Evolutionary conservation across 371 early-diverging fungal genomes (phyloP).

Genomic region (Chytridium lagenaria): DNA sequence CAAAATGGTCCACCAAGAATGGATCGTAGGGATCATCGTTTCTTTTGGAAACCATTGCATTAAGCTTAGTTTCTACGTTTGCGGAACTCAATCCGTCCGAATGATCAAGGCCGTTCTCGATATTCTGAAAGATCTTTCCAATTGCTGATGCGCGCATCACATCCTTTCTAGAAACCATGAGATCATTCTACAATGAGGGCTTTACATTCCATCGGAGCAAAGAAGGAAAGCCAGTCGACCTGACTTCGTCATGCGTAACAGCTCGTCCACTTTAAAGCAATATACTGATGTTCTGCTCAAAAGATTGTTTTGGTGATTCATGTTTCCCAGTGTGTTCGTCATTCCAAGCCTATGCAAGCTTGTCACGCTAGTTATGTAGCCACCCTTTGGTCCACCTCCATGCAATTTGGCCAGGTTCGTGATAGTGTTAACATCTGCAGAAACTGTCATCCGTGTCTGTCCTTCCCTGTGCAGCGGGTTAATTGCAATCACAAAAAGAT

Average conservation of each 20-base stretch:
- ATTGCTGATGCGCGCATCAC: slow-evolving; percentile 20
- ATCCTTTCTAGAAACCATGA: slow-evolving; percentile 20
- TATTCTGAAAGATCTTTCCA: slow-evolving; percentile 17
- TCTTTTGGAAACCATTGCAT: neutral
- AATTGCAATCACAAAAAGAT: neutral
- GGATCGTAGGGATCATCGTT: neutral
- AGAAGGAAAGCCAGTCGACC: slow-evolving; percentile 24
- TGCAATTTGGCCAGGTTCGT: slow-evolving; percentile 1
- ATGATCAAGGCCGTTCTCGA: neutral
- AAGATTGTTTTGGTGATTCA: slow-evolving; percentile 29
- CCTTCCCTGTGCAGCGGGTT: slow-evolving; percentile 2
- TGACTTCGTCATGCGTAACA: slow-evolving; percentile 10
- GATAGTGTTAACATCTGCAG: neutral
- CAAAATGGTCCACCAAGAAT: neutral
- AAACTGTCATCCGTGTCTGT: neutral
- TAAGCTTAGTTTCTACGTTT: neutral
- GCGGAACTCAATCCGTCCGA: neutral
- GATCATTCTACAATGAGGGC: neutral
- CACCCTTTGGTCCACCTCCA: slow-evolving; percentile 28
- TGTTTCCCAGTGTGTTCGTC: slow-evolving; percentile 31
- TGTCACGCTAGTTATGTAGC: slow-evolving; percentile 24
- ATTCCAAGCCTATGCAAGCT: slow-evolving; percentile 29
- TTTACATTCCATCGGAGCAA: slow-evolving; percentile 23
- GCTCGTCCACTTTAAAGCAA: slow-evolving; percentile 12
- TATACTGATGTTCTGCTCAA: slow-evolving; percentile 28